Evolutionary conservation across 257 asterid genomes (phyloP).

Genomic region (Datura wrightii): DNA sequence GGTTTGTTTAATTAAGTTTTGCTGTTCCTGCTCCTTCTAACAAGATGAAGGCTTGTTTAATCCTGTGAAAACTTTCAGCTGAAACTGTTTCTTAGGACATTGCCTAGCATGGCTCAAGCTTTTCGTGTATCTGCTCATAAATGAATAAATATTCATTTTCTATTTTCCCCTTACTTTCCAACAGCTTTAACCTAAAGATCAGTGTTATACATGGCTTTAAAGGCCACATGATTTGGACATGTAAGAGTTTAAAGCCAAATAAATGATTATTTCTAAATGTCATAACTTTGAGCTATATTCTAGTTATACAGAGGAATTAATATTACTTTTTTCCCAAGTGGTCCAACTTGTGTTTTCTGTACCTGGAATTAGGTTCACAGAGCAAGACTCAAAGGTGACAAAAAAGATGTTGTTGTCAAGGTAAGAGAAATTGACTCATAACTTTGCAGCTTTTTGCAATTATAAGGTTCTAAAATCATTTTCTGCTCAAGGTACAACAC

Average conservation of each 20-base stretch:
- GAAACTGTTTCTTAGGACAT: neutral
- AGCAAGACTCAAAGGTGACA: constrained; percentile 80
- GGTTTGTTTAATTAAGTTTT: neutral
- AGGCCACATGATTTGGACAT: constrained; percentile 7
- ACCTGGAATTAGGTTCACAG: constrained; percentile 70
- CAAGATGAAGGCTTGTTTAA: neutral
- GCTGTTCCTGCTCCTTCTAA: neutral
- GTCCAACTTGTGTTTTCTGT: neutral
- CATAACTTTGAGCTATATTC: neutral
- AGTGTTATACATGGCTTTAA: neutral
- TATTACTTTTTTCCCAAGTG: neutral
- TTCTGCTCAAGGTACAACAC: constrained; percentile 77
- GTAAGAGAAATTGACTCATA: constrained; percentile 46
- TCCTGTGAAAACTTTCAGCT: neutral
- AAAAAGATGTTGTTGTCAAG: constrained; percentile 89
- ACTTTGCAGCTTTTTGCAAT: constrained; percentile 9
- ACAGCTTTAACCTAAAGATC: neutral
- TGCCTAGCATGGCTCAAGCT: neutral
- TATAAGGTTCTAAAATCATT: neutral
- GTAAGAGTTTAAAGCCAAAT: neutral
- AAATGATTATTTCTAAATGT: neutral
- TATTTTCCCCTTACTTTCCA: neutral
- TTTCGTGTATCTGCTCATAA: neutral
- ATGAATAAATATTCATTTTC: neutral
- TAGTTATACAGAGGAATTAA: neutral